Base-by-base conservation (phyloP, 352 stramenopile species). In the Blastocystis sp. region DNA sequence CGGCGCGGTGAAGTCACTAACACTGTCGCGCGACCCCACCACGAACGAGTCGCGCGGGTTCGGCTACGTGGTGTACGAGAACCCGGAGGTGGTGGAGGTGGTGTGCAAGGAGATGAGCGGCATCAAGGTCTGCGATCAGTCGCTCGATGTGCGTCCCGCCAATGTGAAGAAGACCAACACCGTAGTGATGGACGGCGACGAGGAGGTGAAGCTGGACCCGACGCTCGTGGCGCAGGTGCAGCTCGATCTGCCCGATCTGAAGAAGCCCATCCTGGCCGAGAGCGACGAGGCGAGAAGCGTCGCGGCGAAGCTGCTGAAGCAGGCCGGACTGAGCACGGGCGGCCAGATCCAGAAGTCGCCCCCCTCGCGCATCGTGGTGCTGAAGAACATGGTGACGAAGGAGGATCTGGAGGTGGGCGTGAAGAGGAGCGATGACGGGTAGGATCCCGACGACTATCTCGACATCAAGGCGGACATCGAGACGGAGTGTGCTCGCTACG, bases 51-150 rank as follows among this genome's bases (percentile, higher is more conserved):
- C 92, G 62, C 91, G 91, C 4, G 92, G 92, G 88, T 94, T 95
- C 86, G 92, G 92, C 69, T 95, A 94, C 74, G 92, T 95, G 71
- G 94, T 92, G 40, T 95, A 94, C 90, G 93, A 91, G 59, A 90
- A 91, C 17, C 89, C 89, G 60, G 92, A 92, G 7, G 90, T 92
- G 38, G 74, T 84, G 5, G 28, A 38, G 21, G 4, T 70, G 10
- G 74, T 84, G 52, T 84, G 74, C 61, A 62, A 84, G 74, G 94
- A 94, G 91, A 91, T 92, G 40, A 90, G 91, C 11, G 92, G 92
- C 34, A 93, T 95, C 66, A 92, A 93, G 60, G 90, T 91, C 28
- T 93, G 94, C 91, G 91, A 95, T 90, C 91, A 92, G 89, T 93
- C 93, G 81, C 89, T 91, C 64, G 65, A 77, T 9, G 60, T 94